phyloP scores from a whole-genome alignment of 2,329 filamentous ascomycete genomes.

The Alternaria sp. region DNA sequence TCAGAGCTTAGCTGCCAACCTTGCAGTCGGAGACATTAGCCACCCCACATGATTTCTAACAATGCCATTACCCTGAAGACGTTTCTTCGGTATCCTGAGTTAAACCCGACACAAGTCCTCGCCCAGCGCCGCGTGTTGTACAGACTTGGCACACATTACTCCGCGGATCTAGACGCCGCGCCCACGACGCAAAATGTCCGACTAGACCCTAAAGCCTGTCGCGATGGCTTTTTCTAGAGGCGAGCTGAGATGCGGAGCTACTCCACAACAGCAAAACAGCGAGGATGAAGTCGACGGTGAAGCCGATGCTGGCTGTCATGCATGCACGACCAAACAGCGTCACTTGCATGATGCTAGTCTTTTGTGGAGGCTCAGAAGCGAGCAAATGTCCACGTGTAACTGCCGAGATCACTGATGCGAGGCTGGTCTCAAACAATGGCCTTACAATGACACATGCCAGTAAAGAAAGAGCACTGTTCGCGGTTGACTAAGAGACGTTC shows the following conservation, averaged over 20 bases:
- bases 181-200: constrained; percentile 1
- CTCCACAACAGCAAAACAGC: constrained; percentile 1
- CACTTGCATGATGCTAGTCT: constrained; percentile 7
- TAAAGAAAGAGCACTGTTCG: not conserved
- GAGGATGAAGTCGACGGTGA: constrained; percentile 1
- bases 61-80: not conserved
- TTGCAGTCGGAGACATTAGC: not conserved
- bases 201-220: constrained; percentile 2
- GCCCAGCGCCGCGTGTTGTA: not conserved
- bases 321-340: constrained; percentile 1
- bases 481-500: not conserved
- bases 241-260: constrained; percentile 11
- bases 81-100: not conserved
- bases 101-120: not conserved
- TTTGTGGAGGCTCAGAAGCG: constrained; percentile 2
- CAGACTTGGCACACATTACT: not conserved
- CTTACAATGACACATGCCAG: not conserved
- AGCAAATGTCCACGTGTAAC: not conserved
- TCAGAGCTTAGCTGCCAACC: not conserved
- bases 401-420: not conserved
- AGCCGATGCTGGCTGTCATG: not conserved
- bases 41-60: not conserved
- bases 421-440: not conserved
- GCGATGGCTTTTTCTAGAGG: constrained; percentile 4
- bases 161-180: not conserved